Base-by-base conservation (phyloP, 169 alveolate genomes). In the Eimeria tenella region DNA sequence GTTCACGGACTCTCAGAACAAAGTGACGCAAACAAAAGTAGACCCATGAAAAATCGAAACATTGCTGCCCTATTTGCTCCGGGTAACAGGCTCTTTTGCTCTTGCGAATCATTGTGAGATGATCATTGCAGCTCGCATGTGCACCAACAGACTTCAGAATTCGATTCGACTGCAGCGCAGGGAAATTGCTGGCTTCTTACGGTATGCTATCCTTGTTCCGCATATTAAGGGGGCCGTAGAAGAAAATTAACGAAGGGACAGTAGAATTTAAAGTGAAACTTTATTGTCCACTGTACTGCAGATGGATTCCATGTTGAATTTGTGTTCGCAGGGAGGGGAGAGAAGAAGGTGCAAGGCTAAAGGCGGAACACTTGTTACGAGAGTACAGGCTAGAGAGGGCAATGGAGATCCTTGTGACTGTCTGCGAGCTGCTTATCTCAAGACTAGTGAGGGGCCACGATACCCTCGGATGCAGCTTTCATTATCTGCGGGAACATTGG, bases 271-370 rank as follows among this genome's bases (percentile, higher is more conserved):
- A 31, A 31, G 42, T 31, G 42, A 2, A 31, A 31, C 42, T 31
- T 31, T 31, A 31, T 31, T 2, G 42, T 31, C 42, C 42, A 31
- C 42, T 31, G 42, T 73, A 13, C 60, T 11, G 50, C n/a, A 52
- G 21, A 49, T 11, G 52, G 49, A 56, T 19, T 23, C 15, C 56
- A 17, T 21, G 15, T 21, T 50, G 13, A 13, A n/a, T 19, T 17
- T 79, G 25, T 79, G 52, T 17, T 6, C 10, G 13, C 89, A 91
- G 95, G 25, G 93, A 81, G 53, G 93, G 90, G 17, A 92, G 88
- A 68, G 96, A 94, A 68, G 96, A 94, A 89, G 77, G 93, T 25
- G 96, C 96, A 5, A 31, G 96, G 50, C 53, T 94, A 19, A 94
- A 94, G 92, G 96, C 92, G 13, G 96, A 94, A 74, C 94, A 94